A percentile compares a stretch with the other conserved stretches of the same genome.
Conservation (phyloP, 495 filamentous ascomycete genomes). For the Aspergillus nanangensis region DNA sequence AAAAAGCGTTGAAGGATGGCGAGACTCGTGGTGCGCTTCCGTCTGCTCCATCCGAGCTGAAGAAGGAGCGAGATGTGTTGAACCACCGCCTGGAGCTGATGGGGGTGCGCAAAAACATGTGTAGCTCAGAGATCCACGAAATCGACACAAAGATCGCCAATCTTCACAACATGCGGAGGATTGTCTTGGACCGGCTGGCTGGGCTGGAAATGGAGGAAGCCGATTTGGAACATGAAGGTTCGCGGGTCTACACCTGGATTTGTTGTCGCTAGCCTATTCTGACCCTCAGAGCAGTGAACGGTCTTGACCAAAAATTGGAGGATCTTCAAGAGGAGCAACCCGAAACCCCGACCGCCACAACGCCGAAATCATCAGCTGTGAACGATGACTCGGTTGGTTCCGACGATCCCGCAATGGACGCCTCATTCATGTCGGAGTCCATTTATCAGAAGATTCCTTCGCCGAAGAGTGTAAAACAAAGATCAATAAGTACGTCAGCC, state of each 20-base stretch:
- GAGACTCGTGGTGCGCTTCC: conserved; percentile 48
- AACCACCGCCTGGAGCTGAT: conserved; percentile 87
- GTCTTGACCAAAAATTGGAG: conserved; percentile 81
- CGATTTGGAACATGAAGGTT: conserved; percentile 83
- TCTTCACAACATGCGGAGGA: conserved; percentile 86
- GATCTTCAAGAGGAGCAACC: conserved; percentile 74
- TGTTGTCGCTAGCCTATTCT: background rate
- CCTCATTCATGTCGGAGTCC: conserved; percentile 93
- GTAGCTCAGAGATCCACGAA: conserved; percentile 89
- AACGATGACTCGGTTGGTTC: conserved; percentile 47
- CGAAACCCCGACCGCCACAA: conserved; percentile 39
- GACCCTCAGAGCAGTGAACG: conserved; percentile 52
- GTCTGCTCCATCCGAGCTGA: conserved; percentile 63
- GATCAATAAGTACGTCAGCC: conserved; percentile 46
- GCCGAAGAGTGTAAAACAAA: conserved; percentile 58
- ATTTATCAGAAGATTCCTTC: conserved; percentile 90
- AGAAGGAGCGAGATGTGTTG: conserved; percentile 70
- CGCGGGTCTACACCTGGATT: conserved; percentile 19
- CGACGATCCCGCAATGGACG: conserved; percentile 54
- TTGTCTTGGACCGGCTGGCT: conserved; percentile 85
- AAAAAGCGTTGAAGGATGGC: conserved; percentile 66
- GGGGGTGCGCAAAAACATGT: conserved; percentile 93
- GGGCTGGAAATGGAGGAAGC: conserved; percentile 89
- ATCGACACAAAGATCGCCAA: conserved; percentile 97
- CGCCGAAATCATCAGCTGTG: conserved; percentile 51